Percentiles rank a stretch among this genome's conserved stretches.
Conservation (phyloP, 139 green algal species). For the Spirogloea muscicola region DNA sequence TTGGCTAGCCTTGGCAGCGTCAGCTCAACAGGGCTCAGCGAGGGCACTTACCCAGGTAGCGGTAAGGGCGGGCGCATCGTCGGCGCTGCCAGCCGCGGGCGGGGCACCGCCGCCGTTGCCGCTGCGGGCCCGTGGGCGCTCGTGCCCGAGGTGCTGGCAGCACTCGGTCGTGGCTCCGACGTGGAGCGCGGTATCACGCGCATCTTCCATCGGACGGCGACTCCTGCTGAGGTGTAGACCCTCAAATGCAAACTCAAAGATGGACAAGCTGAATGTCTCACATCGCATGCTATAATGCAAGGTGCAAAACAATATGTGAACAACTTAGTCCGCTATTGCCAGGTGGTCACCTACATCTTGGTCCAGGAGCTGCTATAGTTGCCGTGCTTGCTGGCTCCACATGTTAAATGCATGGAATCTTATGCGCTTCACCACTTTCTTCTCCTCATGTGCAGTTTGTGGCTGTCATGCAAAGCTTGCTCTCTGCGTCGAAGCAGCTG, state of each 20-base stretch:
- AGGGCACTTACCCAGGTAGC: constrained; percentile 11
- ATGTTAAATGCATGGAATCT: no score
- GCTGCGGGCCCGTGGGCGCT: neutral
- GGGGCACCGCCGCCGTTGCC: neutral
- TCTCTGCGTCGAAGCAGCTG: neutral
- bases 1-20: neutral
- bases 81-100: neutral
- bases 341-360: neutral
- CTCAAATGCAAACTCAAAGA: no score
- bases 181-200: constrained; percentile 72
- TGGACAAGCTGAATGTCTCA: neutral
- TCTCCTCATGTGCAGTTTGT: neutral
- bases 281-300: neutral
- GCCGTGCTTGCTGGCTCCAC: no score
- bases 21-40: neutral
- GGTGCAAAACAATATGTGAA: neutral
- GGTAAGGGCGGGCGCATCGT: neutral
- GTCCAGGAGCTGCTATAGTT: no score
- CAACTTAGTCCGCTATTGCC: neutral
- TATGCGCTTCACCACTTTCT: neutral
- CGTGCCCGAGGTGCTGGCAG: neutral
- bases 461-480: neutral
- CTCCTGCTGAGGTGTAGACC: constrained; percentile 66
- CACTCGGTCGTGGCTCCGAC: constrained; percentile 59
- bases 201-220: constrained; percentile 67